Evolutionary conservation across 2,329 filamentous ascomycete genomes (phyloP).

Genomic region (Berkeleyomyces basicola): DNA sequence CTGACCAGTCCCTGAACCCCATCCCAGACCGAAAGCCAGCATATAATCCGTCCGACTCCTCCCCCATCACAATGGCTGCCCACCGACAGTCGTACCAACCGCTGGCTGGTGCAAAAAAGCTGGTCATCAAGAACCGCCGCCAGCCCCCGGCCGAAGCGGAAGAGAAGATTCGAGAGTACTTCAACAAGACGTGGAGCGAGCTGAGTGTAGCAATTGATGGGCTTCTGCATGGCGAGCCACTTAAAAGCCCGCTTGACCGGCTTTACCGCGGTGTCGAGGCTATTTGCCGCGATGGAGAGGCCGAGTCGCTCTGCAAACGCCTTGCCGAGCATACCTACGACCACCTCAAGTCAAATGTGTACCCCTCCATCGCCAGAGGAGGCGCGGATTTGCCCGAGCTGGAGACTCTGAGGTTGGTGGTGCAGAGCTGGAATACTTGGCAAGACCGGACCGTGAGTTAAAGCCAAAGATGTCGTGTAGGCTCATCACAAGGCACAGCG

Average conservation of each 20-base stretch:
- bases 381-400: conserved; percentile 36
- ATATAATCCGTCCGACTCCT: background rate
- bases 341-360: conserved; percentile 48
- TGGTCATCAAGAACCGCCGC: conserved; percentile 87
- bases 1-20: background rate
- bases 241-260: conserved; percentile 64
- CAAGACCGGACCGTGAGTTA: conserved; percentile 23
- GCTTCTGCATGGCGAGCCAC: conserved; percentile 50
- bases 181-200: conserved; percentile 57
- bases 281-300: conserved; percentile 63
- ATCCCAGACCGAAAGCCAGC: background rate
- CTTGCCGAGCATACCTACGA: conserved; percentile 49
- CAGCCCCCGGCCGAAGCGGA: conserved; percentile 31
- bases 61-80: background rate
- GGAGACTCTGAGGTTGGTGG: conserved; percentile 41
- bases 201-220: conserved; percentile 55
- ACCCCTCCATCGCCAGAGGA: conserved; percentile 34
- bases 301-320: conserved; percentile 47
- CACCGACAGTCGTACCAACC: conserved; percentile 32
- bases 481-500: too few relatives aligned
- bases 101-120: conserved; percentile 60
- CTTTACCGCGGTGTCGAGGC: conserved; percentile 87
- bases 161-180: conserved; percentile 53
- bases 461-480: background rate
- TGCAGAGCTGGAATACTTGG: conserved; percentile 58